A percentile compares a stretch with the other conserved stretches of the same genome.
phyloP scores from a whole-genome alignment of 768 basidiomycete species.

The Tylopilus rubrobrunneus region DNA sequence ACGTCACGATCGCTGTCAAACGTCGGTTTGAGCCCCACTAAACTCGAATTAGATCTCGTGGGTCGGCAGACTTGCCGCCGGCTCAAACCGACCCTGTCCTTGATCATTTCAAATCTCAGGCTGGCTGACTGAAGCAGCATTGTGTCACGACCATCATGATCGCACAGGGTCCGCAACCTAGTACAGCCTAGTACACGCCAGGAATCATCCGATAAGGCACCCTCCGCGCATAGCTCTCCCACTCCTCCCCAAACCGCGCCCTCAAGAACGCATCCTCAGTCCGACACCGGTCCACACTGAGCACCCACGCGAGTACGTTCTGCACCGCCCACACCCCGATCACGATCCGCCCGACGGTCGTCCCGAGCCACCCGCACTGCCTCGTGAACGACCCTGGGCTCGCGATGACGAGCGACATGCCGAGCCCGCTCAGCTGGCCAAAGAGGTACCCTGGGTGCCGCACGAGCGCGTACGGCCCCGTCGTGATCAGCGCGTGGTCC shows the following conservation, averaged over 20 bases:
- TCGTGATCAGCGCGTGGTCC: conserved; percentile 29
- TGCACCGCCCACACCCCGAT: conserved; percentile 30
- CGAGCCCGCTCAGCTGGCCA: conserved; percentile 20
- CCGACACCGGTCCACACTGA: conserved; percentile 26
- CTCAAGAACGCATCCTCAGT: conserved; percentile 26
- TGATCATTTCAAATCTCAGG: no score
- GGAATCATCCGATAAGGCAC: conserved; percentile 29
- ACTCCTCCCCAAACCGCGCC: conserved; percentile 19
- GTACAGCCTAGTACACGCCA: conserved; percentile 9
- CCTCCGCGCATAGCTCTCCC: conserved; percentile 20
- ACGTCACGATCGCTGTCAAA: background rate
- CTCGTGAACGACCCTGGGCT: conserved; percentile 28
- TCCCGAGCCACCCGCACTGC: conserved; percentile 28
- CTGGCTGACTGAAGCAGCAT: no score
- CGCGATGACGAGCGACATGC: conserved; percentile 30
- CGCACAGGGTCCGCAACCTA: no score
- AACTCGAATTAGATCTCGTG: background rate
- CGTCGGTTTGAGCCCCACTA: no score
- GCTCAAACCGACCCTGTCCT: background rate
- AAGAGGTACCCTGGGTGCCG: conserved; percentile 36
- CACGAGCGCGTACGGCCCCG: conserved; percentile 34
- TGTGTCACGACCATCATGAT: background rate
- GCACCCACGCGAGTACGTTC: conserved; percentile 21
- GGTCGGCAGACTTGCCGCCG: background rate
- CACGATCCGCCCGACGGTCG: conserved; percentile 11